Conservation (phyloP, 306 rosid genomes). For the Vigna hirtella region DNA sequence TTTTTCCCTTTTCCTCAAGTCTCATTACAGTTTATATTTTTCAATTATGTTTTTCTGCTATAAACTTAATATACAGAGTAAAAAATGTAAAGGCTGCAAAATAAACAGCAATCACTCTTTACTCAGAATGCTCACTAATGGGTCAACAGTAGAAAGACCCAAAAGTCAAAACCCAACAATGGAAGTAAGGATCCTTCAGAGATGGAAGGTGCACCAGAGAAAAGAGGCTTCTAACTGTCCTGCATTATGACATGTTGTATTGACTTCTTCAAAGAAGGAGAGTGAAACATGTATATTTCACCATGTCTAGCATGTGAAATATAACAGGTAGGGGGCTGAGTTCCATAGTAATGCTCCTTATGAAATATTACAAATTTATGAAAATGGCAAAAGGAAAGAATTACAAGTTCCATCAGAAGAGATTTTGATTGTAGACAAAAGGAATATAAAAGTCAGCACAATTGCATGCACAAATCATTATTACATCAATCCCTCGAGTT, state of each 20-base stretch:
- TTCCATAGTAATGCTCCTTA: neutral
- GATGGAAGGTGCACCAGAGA: too few relatives aligned
- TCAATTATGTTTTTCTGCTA: neutral
- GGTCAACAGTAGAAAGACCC: neutral
- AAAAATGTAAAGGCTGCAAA: neutral
- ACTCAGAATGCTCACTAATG: too few relatives aligned
- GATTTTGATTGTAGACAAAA: too few relatives aligned
- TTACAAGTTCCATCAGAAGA: too few relatives aligned
- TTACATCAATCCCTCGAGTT: neutral
- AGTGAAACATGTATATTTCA: too few relatives aligned
- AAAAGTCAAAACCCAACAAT: too few relatives aligned
- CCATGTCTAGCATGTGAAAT: neutral
- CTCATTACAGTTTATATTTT: too few relatives aligned
- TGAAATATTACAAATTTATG: too few relatives aligned
- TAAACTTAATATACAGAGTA: neutral
- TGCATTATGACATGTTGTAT: neutral
- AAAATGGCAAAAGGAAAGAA: too few relatives aligned
- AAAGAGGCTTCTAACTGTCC: neutral
- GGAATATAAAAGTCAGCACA: neutral
- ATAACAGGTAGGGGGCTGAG: neutral
- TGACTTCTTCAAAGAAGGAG: neutral
- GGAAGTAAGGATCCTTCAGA: too few relatives aligned
- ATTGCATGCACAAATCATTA: neutral
- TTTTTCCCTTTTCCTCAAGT: neutral
- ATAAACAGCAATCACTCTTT: too few relatives aligned